Evolutionary conservation across 768 basidiomycete genomes (phyloP), one percentile per base, ranked within the genome.

Genomic region (Xerocomellus dryophilus): DNA sequence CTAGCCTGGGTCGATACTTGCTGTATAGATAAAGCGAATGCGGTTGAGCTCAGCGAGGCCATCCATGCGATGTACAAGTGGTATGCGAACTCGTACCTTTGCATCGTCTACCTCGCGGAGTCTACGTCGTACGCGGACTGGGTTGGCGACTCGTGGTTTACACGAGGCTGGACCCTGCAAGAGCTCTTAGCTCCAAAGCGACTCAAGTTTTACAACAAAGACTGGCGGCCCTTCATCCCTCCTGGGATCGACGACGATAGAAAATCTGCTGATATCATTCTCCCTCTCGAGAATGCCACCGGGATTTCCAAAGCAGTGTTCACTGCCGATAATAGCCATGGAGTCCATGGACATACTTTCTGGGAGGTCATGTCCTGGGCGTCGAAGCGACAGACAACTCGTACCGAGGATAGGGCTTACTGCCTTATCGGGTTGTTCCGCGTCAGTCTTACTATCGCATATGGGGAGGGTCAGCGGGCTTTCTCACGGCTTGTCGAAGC

Each of bases 341-440:
- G 25, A 20, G 34, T 44, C 25, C 29, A 40, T 17, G 41, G 53
- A n/a, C 17, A 34, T 41, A 38, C 31, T 2, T 34, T 54, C 38
- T 50, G 49, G 32, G 53, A 66, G 23, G 56, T 49, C 35, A 58
- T 67, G 50, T 47, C 32, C 14, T 67, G 66, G 64, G 64, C 64
- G 4, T 59, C 66, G 21, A 53, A 34, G 31, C 52, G 66, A 44
- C 45, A 44, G 21, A 67, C 66, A 8, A 65, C 54, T 23, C 54
- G 43, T 12, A 17, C 46, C 9, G 67, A 68, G n/a, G 67, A 67
- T 25, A 49, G 35, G 15, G 62, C 67, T 5, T 67, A 66, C 44
- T 62, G 51, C 23, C 53, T 67, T 12, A 18, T 66, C 8, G 62
- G 62, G 2, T 15, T 67, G 3, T 60, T 67, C 10, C 35, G 42